Evolutionary conservation across 495 filamentous ascomycete genomes (phyloP), one percentile per base, ranked within the genome.

Genomic region (Penicillium daleae): DNA sequence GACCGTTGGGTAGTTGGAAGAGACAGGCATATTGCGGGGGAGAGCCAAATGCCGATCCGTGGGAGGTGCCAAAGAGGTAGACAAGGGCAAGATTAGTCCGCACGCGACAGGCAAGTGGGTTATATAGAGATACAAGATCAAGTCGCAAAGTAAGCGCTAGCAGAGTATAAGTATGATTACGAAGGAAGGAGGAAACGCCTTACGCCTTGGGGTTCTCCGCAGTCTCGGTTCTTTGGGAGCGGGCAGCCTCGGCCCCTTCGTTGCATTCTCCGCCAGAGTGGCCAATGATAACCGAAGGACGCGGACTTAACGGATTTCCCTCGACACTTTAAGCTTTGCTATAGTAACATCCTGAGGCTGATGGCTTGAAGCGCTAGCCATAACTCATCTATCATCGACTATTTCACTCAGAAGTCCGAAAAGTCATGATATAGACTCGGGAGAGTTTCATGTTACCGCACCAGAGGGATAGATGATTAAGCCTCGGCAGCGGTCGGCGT

Each of bases 21-120:
- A 61, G 60, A 78, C 73, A 7, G 78, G 78, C 80, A 82, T 82
- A 54, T 64, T 73, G 67, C 61, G 68, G 69, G 65, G 66, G 63
- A 63, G 39, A 66, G 50, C 44, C 52, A 60, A 56, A 49, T 35
- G 58, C 52, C 64, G 67, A 66, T 66, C 50, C 57, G 66, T 61
- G 63, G 63, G 35, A 13, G 39, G 17, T 42, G 39, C 39, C 39
- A 19, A 42, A 21, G 35, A 37, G 31, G 48, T 27, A 33, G 21
- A 42, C 2, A 51, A 57, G 39, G 21, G 59, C 53, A 55, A 31
- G 44, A 35, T 44, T 9, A 24, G 10, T 50, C 24, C 51, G 24
- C 40, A 51, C 46, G 15, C 46, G 22, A 46, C 21, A 22, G 42
- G 21, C 8, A 10, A 46, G 4, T 21, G 17, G 21, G 7, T 12